phyloP scores from a whole-genome alignment of 169 alveolate species.

The Plasmodium ovale region DNA sequence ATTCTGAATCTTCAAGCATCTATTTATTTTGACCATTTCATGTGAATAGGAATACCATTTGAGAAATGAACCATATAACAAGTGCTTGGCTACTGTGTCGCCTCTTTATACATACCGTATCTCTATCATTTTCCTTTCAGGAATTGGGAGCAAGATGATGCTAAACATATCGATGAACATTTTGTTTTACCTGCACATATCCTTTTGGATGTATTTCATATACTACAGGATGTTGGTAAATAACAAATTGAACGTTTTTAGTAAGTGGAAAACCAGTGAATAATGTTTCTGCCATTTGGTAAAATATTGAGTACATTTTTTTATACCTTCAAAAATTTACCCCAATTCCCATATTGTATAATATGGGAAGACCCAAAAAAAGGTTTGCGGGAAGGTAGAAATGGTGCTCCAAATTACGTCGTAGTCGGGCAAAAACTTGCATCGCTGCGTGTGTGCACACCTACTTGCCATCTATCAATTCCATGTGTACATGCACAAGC shows the following conservation, averaged over 20 bases:
- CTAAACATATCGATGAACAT: constrained; percentile 79
- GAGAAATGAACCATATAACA: too few species aligned
- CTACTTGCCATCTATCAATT: neutral
- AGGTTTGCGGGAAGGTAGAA: too few species aligned
- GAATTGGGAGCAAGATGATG: constrained; percentile 86
- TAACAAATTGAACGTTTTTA: constrained; percentile 85
- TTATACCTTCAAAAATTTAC: neutral
- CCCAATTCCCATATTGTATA: neutral
- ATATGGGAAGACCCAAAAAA: too few species aligned
- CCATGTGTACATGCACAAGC: neutral
- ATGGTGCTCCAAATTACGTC: too few species aligned
- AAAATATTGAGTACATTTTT: neutral
- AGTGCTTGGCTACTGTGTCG: too few species aligned
- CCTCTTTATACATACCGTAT: too few species aligned
- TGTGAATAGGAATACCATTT: too few species aligned
- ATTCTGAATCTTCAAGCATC: too few species aligned
- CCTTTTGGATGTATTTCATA: constrained; percentile 81
- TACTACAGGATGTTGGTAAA: constrained; percentile 82
- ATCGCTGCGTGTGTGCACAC: neutral
- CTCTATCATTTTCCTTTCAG: constrained; percentile 24
- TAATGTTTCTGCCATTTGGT: too few species aligned
- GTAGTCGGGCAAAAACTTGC: too few species aligned
- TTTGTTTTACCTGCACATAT: constrained; percentile 80
- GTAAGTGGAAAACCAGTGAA: constrained; percentile 82
- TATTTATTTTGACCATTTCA: too few species aligned